Evolutionary conservation across 805 yeast species (phyloP), one percentile per base, ranked within the genome.

Genomic region (Barnettozyma sp.): DNA sequence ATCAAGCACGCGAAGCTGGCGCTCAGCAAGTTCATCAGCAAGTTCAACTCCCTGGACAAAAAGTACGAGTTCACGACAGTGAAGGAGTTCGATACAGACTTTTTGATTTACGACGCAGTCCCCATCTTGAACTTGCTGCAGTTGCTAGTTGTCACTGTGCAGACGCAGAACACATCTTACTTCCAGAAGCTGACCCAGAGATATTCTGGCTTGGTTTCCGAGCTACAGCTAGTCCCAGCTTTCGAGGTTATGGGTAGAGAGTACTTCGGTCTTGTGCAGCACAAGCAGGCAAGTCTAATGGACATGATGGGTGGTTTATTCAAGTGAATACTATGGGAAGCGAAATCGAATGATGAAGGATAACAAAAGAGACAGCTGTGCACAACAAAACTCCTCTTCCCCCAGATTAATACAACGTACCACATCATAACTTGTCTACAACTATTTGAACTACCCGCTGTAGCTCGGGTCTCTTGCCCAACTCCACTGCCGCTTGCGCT

Each of bases 271-370:
- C 72, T 84, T 41, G 53, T 50, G 44, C 66, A 74, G 12, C 73
- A 65, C 34, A 69, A 66, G 35, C 77, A 70, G 42, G 60, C 60
- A 2, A 79, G 80, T 49, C 56, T 82, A 45, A 82, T 76, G 56
- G 79, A 76, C 46, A 65, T 90, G 68, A 84, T 92, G 94, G 73
- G 82, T 15, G 78, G 82, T 19, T 58, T 81, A 26, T 55, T 79
- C 14, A 37, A 41, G 39, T 37, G 40, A 30, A 18, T 15, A 17
- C 12, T 13, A n/a, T n/a, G n/a, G n/a, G n/a, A n/a, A n/a, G n/a
- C n/a, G n/a, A n/a, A n/a, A n/a, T n/a, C n/a, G n/a, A n/a, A n/a
- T n/a, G n/a, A n/a, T n/a, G n/a, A n/a, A n/a, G n/a, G n/a, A n/a
- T n/a, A n/a, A n/a, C n/a, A n/a, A n/a, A n/a, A n/a, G n/a, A n/a